Evolutionary conservation across 345 rosid genomes (phyloP).

Genomic region (Pistacia atlantica): DNA sequence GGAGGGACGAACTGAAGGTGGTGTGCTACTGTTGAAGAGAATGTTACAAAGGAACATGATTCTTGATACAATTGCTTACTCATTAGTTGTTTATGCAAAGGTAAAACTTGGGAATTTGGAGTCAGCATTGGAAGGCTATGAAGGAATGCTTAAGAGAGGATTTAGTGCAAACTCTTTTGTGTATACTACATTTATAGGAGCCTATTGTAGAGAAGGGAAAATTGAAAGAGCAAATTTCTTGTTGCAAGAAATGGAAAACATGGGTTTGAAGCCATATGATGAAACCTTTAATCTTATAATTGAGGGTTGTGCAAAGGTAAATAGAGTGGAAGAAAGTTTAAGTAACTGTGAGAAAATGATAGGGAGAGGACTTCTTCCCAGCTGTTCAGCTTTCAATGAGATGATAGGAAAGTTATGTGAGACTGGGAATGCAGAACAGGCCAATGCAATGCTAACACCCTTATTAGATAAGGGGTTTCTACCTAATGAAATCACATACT

Average conservation of each 20-base stretch:
- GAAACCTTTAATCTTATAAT: slow-evolving; percentile 58
- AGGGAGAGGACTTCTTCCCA: slow-evolving; percentile 49
- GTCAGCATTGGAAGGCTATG: slow-evolving; percentile 50
- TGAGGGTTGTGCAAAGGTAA: slow-evolving; percentile 50
- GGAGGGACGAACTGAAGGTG: slow-evolving; percentile 48
- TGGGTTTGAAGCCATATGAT: slow-evolving; percentile 55
- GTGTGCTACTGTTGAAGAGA: slow-evolving; percentile 59
- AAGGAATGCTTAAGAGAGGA: slow-evolving; percentile 77
- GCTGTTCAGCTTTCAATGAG: slow-evolving; percentile 50
- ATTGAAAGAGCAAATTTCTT: slow-evolving; percentile 50
- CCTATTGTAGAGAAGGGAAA: slow-evolving; percentile 40
- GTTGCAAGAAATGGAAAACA: slow-evolving; percentile 53
- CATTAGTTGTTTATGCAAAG: slow-evolving; percentile 55
- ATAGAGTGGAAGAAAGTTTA: slow-evolving; percentile 47
- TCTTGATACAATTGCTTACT: slow-evolving; percentile 66
- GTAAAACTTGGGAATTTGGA: slow-evolving; percentile 47
- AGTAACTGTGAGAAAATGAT: slow-evolving; percentile 54
- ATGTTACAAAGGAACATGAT: slow-evolving; percentile 74
- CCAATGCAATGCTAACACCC: slow-evolving; percentile 49
- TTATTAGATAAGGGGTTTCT: slow-evolving; percentile 57
- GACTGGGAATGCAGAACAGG: slow-evolving; percentile 38
- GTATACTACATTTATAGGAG: slow-evolving; percentile 53
- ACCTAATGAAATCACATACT: slow-evolving; percentile 52
- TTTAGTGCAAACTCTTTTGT: slow-evolving; percentile 60
- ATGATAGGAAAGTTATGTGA: slow-evolving; percentile 51